A percentile compares a stretch with the other conserved stretches of the same genome.
These are phyloP conservation scores for Populus hybrid DNA, from an alignment of 441 rosid genomes.

Conservation along the genomic window DNA sequence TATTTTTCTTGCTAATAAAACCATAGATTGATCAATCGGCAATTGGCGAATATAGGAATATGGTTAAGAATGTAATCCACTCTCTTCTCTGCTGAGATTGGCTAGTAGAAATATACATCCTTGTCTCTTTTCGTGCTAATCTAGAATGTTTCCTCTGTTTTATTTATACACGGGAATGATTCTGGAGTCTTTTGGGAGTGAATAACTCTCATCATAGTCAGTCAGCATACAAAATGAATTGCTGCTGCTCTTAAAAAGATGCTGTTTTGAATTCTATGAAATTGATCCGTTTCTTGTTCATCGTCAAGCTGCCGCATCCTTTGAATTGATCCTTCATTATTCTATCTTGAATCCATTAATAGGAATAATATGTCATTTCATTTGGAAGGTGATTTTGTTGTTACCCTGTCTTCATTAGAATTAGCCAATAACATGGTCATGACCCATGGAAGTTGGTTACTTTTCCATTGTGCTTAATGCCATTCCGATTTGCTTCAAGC, in stretches of 20 bases:
- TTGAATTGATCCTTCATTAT: background rate
- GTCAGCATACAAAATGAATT: no score
- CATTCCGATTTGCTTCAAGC: background rate
- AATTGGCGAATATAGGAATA: background rate
- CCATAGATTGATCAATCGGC: background rate
- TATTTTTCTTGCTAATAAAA: background rate
- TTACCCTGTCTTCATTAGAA: background rate
- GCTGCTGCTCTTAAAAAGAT: no score
- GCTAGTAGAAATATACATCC: background rate
- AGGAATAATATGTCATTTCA: background rate
- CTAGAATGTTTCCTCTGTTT: background rate
- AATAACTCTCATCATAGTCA: no score
- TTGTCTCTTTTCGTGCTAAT: background rate
- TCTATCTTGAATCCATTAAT: background rate
- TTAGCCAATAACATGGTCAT: no score
- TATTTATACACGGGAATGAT: no score
- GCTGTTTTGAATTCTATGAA: no score
- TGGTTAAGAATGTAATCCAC: background rate
- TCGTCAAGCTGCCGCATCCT: no score
- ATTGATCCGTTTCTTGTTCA: no score
- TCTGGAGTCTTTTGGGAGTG: no score
- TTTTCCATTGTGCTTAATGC: background rate
- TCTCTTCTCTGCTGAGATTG: background rate
- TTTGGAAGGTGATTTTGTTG: background rate
- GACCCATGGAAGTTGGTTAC: no score